phyloP scores from a whole-genome alignment of 257 asterid species.

The Echium plantagineum region DNA sequence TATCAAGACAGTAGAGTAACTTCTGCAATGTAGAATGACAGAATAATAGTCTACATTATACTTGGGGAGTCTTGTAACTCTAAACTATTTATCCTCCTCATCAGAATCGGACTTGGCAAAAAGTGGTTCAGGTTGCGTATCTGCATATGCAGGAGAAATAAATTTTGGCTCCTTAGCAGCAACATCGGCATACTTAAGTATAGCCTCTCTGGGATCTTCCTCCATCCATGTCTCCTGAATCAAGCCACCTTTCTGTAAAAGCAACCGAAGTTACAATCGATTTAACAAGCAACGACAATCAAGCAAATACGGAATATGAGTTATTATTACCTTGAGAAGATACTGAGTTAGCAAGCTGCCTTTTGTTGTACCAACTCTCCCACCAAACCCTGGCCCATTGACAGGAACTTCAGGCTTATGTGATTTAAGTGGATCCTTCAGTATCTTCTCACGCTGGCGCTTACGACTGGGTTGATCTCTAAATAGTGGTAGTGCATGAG shows the following conservation, averaged over 20 bases:
- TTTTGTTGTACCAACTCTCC: conserved; percentile 82
- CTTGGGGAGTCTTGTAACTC: no score
- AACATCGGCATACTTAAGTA: conserved; percentile 74
- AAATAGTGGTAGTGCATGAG: conserved; percentile 87
- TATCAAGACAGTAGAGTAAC: no score
- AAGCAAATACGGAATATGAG: conserved; percentile 1
- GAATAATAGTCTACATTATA: no score
- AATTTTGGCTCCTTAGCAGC: conserved; percentile 86
- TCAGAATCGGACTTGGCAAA: conserved; percentile 77
- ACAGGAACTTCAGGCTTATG: conserved; percentile 95
- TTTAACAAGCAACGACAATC: background rate
- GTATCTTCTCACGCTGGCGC: conserved; percentile 81
- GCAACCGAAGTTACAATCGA: background rate
- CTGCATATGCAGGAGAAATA: conserved; percentile 84
- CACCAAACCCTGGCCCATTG: conserved; percentile 93
- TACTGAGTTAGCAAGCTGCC: conserved; percentile 94
- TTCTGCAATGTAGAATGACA: no score
- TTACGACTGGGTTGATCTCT: conserved; percentile 97
- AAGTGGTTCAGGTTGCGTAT: conserved; percentile 76
- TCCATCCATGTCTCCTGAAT: conserved; percentile 85
- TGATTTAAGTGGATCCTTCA: conserved; percentile 91
- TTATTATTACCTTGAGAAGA: conserved; percentile 61
- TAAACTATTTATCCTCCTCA: conserved; percentile 57
- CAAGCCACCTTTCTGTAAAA: conserved; percentile 90
- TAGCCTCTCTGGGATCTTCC: conserved; percentile 97